phyloP scores from a whole-genome alignment of 805 yeast genomes.

The Saccharomycopsis fibuligera region DNA sequence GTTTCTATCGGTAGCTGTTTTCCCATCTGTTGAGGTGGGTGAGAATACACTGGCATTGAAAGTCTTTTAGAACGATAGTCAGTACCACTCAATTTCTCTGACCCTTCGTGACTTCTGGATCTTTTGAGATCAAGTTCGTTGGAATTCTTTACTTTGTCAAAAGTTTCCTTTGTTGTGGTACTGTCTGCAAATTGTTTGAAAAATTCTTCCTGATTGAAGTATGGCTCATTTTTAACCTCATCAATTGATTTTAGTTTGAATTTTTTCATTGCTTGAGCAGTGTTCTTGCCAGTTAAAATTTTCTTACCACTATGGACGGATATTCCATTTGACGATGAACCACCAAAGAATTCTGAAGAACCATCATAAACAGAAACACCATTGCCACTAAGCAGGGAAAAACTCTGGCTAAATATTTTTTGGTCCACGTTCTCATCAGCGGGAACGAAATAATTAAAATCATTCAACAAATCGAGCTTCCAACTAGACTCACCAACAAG shows the following conservation, averaged over 20 bases:
- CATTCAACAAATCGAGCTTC: constrained; percentile 13
- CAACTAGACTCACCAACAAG: constrained; percentile 6
- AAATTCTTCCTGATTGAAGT: background rate
- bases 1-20: no score
- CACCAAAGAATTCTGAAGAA: no score
- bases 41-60: background rate
- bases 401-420: background rate
- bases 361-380: no score
- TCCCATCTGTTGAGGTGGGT: no score
- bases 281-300: constrained; percentile 1
- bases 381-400: background rate
- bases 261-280: constrained; percentile 7
- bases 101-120: no score
- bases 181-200: background rate
- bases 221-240: constrained; percentile 1
- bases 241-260: constrained; percentile 9
- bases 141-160: background rate
- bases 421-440: background rate
- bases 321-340: background rate
- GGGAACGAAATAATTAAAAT: constrained; percentile 20
- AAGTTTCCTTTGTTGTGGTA: background rate
- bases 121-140: background rate
- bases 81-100: no score
- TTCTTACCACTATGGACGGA: background rate
- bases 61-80: background rate